phyloP scores from a whole-genome alignment of 2,329 filamentous ascomycete genomes.

The Diaporthe sp. region DNA sequence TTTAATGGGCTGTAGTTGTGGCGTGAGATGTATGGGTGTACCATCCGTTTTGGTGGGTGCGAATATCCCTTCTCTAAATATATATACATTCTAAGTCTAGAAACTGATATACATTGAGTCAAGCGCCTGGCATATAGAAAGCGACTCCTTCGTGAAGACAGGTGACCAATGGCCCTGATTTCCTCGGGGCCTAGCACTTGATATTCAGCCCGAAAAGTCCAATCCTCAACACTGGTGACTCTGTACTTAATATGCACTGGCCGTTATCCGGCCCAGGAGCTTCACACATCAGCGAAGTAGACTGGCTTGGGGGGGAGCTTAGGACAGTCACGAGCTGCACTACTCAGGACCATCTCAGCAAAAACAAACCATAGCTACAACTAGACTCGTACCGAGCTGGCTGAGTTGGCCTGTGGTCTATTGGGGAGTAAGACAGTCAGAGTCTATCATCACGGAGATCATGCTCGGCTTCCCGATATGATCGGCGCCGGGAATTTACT shows the following conservation, averaged over 20 bases:
- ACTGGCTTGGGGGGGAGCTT: neutral
- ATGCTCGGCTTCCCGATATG: neutral
- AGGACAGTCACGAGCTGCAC: neutral
- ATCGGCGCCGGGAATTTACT: slow-evolving; percentile 10
- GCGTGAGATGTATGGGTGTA: too few relatives aligned
- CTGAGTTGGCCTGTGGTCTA: neutral
- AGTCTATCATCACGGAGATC: neutral
- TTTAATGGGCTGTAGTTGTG: too few relatives aligned
- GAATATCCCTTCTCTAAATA: neutral
- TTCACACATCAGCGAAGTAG: neutral
- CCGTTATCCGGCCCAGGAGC: neutral
- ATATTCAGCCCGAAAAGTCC: neutral
- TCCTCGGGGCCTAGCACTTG: too few relatives aligned
- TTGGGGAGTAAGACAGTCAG: too few relatives aligned
- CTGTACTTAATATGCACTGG: neutral
- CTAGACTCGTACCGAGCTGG: neutral
- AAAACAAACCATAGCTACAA: neutral
- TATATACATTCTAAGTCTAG: too few relatives aligned
- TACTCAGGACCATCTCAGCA: neutral
- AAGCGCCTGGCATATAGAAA: too few relatives aligned
- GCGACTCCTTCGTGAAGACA: too few relatives aligned
- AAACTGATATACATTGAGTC: too few relatives aligned
- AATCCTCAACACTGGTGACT: too few relatives aligned
- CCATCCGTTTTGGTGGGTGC: too few relatives aligned
- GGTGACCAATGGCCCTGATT: too few relatives aligned